Evolutionary conservation across 495 filamentous ascomycete species (phyloP), one percentile per base, ranked within the genome.

Genomic region (Neurospora sp.): DNA sequence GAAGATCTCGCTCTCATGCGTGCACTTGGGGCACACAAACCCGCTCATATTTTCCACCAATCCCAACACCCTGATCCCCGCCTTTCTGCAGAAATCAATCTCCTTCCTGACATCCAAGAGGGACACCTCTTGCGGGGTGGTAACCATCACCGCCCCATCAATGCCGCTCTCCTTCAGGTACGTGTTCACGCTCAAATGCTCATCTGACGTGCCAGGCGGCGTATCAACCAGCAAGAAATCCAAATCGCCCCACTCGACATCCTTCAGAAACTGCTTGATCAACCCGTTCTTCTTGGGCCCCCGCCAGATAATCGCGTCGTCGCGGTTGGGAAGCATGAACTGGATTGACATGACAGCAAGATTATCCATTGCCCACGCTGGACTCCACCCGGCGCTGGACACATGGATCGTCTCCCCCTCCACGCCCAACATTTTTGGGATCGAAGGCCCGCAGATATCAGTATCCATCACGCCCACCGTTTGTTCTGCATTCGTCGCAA

Each of bases 361-460:
- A 75, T 97, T 98, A 72, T 97, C 96, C 66, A 88, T 86, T 4
- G 96, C 94, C 92, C 94, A 98, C 3, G 97, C 95, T 0, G 96
- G 96, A 73, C 89, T 91, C 96, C 94, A 97, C 6, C 96, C 96
- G 0, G 87, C 85, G 6, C 76, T 82, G 80, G 89, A 93, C 35
- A 96, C 87, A 80, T 98, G 96, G 39, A 99, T 96, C 1, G 92
- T 94, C 83, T 98, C 94, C 5, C 88, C 80, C 82, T 97, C 93
- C 2, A 97, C 95, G 23, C 96, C 96, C 89, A 99, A 93, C 96
- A 99, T 98, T 83, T 96, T 96, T 0, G 96, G 96, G 72, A 98
- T 97, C 69, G 88, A 92, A 1, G 96, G 96, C 0, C 96, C 96
- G 81, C 93, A 96, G 75, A 99, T 96, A 82, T 99, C 96, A 1